Evolutionary conservation across 306 rosid genomes (phyloP).

Genomic region (Comarum palustre): DNA sequence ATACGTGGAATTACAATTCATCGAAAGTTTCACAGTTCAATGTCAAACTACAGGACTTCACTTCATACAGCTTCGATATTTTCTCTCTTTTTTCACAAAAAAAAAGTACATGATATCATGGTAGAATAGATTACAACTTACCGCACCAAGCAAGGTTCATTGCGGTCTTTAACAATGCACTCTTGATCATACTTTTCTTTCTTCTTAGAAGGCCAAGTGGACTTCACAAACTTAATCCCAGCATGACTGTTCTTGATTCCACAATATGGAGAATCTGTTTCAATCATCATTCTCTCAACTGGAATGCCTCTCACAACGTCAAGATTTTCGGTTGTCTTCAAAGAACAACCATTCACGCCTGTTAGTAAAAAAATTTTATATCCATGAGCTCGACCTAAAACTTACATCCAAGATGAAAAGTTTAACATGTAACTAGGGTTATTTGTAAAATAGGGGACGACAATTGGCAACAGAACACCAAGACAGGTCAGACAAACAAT

Average conservation of each 20-base stretch:
- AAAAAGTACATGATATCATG: neutral
- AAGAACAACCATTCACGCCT: conserved; percentile 92
- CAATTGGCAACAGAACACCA: neutral
- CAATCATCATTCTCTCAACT: conserved; percentile 83
- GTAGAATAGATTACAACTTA: conserved; percentile 25
- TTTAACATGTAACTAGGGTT: neutral
- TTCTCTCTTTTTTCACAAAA: neutral
- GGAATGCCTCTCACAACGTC: conserved; percentile 77
- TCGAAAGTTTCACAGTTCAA: neutral
- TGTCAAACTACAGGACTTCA: neutral
- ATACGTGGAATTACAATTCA: neutral
- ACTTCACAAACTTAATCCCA: conserved; percentile 72
- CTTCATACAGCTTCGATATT: neutral
- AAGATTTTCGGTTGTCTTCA: conserved; percentile 76
- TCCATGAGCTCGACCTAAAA: conserved; percentile 17
- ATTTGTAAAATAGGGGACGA: neutral
- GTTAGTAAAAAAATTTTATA: conserved; percentile 22
- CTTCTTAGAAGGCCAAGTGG: conserved; percentile 82
- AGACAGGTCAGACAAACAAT: neutral
- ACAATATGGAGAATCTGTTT: conserved; percentile 94
- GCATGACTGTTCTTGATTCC: conserved; percentile 90
- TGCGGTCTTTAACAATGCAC: conserved; percentile 78
- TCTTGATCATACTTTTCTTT: conserved; percentile 82
- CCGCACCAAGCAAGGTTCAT: conserved; percentile 93
- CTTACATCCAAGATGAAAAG: neutral